Base-by-base conservation (phyloP, 495 filamentous ascomycete species). In the Mytilinidion resinicola region DNA sequence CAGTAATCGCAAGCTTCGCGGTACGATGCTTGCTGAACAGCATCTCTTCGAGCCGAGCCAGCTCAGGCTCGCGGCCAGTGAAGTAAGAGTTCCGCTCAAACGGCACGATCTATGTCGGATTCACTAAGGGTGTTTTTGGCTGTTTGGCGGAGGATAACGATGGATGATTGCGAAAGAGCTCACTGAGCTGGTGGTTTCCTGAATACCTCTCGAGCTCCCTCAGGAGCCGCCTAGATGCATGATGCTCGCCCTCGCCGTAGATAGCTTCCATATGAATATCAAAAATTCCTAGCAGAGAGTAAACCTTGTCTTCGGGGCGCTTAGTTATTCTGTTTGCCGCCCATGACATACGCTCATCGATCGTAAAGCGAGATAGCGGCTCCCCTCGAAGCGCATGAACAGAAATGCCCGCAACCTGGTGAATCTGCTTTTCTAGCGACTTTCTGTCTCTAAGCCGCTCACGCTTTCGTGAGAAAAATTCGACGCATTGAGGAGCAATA, bases 291-390 rank as follows among this genome's bases (percentile, higher is more conserved):
- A 65, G 49, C n/a, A 65, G 44, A 17, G 41, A 65, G 37, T 65
- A 65, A 8, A 53, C 59, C 46, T 51, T 49, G 39, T 65, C 62
- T 58, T 65, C 62, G 14, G 65, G 53, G 43, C 37, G 30, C 19
- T 36, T 65, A 17, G 67, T 69, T 19, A 55, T 50, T n/a, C 67
- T 56, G 38, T 55, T 33, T 35, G 61, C 61, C 25, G 67, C 64
- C 67, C 67, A 69, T 4, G 67, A 67, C 58, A 64, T 67, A 1
- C 63, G 48, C 4, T 55, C 55, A 21, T 49, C 55, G 15, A 66
- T 56, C 36, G 41, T 56, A 42, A 20, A 53, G 36, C 33, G 17
- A 17, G 60, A 54, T 41, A 63, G 53, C 37, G 44, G 19, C 55
- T 60, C 52, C 25, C 61, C 56, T 57, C 47, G 49, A 46, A 66